Conservation (phyloP, 2,329 filamentous ascomycete species). For the Cercospora canescens region DNA sequence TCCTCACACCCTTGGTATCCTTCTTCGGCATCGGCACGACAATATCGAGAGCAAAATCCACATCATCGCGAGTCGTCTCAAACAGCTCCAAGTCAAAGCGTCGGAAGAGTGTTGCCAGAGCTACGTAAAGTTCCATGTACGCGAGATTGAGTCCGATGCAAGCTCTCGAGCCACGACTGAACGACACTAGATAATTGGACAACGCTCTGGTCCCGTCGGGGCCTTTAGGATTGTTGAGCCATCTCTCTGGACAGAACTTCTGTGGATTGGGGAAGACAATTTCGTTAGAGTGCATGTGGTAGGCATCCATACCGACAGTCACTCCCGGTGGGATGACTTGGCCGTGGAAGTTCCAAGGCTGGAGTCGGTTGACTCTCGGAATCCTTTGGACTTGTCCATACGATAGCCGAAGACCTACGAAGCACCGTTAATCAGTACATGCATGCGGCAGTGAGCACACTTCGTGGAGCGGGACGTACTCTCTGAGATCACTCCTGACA, state of each 20-base stretch:
- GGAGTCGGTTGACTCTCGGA: conserved; percentile 1
- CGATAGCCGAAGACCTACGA: neutral
- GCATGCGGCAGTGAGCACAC: no score
- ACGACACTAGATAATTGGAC: conserved; percentile 12
- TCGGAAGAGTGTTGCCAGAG: conserved; percentile 4
- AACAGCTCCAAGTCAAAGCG: conserved; percentile 1
- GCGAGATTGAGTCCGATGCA: conserved; percentile 16
- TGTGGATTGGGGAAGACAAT: conserved; percentile 4
- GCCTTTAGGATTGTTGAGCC: conserved; percentile 3
- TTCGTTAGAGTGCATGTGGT: neutral
- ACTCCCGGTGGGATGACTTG: conserved; percentile 17
- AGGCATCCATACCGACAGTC: conserved; percentile 2
- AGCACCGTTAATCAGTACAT: neutral
- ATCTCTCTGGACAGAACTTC: conserved; percentile 8
- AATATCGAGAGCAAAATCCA: conserved; percentile 8
- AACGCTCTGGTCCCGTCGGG: conserved; percentile 1
- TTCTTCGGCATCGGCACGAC: conserved; percentile 10
- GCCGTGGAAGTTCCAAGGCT: conserved; percentile 6
- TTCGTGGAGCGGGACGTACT: neutral
- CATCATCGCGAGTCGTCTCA: conserved; percentile 5
- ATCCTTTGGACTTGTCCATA: neutral
- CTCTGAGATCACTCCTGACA: neutral
- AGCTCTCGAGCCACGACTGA: conserved; percentile 9
- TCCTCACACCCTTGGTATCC: conserved; percentile 4
- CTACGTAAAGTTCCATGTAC: conserved; percentile 9